These are phyloP conservation scores for Stagonosporopsis rhizophila DNA, from an alignment of 2,329 filamentous ascomycete genomes.

Conservation along the genomic window DNA sequence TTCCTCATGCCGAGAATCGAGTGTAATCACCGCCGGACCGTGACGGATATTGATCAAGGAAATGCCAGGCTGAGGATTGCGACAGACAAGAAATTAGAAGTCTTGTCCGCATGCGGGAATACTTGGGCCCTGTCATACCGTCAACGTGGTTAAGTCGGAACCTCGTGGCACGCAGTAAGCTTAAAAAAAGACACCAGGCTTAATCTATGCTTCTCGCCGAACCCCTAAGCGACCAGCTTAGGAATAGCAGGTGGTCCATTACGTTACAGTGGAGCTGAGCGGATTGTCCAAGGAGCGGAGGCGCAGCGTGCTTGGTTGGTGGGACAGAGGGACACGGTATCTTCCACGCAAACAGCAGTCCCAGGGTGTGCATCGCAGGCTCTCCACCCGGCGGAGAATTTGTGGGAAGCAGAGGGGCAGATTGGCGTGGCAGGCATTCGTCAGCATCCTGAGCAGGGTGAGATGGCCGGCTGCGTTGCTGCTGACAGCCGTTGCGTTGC, in stretches of 20 bases:
- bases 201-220: conserved; percentile 34
- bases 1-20: conserved; percentile 6
- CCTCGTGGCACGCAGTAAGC: conserved; percentile 44
- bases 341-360: conserved; percentile 26
- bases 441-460: conserved; percentile 11
- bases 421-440: conserved; percentile 2
- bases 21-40: conserved; percentile 10
- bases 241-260: conserved; percentile 29
- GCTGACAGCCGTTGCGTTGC: neutral
- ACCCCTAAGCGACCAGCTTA: conserved; percentile 33
- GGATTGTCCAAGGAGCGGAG: conserved; percentile 35
- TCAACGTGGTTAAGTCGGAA: conserved; percentile 33
- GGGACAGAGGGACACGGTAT: conserved; percentile 18
- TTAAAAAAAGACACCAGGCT: conserved; percentile 44
- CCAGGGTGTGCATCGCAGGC: conserved; percentile 2
- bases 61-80: neutral
- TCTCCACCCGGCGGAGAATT: conserved; percentile 10
- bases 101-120: conserved; percentile 3
- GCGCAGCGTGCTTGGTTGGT: conserved; percentile 23
- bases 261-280: conserved; percentile 44
- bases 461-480: conserved; percentile 4
- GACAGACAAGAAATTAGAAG: conserved; percentile 4
- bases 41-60: conserved; percentile 2
- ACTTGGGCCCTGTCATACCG: conserved; percentile 7
- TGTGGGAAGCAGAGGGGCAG: conserved; percentile 2